Evolutionary conservation across 2,329 filamentous ascomycete species (phyloP), one percentile per base, ranked within the genome.

Genomic region (Periconia digitata): DNA sequence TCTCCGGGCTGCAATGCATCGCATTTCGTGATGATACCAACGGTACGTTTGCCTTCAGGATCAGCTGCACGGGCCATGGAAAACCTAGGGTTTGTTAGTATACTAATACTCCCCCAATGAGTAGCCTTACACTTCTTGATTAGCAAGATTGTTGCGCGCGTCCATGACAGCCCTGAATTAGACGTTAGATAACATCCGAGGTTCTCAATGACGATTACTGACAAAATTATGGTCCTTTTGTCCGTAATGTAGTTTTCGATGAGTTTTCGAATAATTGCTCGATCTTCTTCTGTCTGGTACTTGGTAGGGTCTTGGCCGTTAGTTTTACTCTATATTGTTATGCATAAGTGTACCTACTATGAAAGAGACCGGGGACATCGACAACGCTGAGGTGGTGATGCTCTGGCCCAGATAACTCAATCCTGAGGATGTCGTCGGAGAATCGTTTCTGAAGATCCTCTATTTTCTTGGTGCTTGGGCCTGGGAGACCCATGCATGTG

Each of bases 1-100:
- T 50, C 47, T 15, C 52, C 55, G n/a, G 47, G 32, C 36, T 48
- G 47, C 10, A 70, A 49, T 2, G 51, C 58, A 54, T 75, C 72
- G 8, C 66, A 67, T 47, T 72, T 74, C 10, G 70, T 75, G 46
- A 73, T 45, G 46, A 84, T 74, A 0, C 80, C 78, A 0, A 83
- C 62, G 0, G 79, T 83, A 2, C 80, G 74, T 5, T 64, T 54
- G 8, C 70, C 68, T 0, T 67, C 50, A 1, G 70, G 71, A 55
- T 83, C 79, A 34, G 80, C 74, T 34, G 66, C 55, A 18, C 72
- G 66, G 1, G 74, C 74, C 43, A 50, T 46, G 13, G 47, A 50
- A 35, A 50, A 50, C 13, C 47, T 50, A 41, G 6, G 18, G 17
- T 15, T 16, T n/a, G 22, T 49, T 15, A 45, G 34, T 41, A 27